Evolutionary conservation across 176 grass and related monocot species (phyloP).

Genomic region (Juncus inflexus): DNA sequence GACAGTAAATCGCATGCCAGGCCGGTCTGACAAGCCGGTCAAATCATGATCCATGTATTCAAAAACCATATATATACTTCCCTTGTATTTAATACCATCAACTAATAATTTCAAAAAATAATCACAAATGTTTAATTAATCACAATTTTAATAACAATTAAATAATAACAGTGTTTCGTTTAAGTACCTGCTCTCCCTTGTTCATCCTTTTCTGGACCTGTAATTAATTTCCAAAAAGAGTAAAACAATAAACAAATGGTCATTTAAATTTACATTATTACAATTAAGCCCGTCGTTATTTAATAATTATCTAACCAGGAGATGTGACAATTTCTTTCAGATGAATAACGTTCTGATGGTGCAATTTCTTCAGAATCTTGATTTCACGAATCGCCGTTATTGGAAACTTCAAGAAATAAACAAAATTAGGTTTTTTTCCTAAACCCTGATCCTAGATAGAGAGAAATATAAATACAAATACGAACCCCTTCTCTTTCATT

Average conservation of each 20-base stretch:
- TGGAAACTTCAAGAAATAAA: constrained; percentile 57
- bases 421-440: not conserved
- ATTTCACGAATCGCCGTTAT: constrained; percentile 95
- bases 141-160: not conserved
- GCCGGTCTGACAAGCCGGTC: constrained; percentile 68
- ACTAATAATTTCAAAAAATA: constrained; percentile 29
- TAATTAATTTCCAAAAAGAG: constrained; percentile 7
- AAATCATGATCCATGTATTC: constrained; percentile 95
- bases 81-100: constrained; percentile 70
- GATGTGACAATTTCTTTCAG: constrained; percentile 96
- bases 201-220: constrained; percentile 84
- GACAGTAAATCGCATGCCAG: constrained; percentile 64
- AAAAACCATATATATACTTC: constrained; percentile 86
- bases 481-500: constrained; percentile 83
- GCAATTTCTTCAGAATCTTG: constrained; percentile 90
- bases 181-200: constrained; percentile 76
- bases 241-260: not conserved
- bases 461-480: not conserved
- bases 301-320: constrained; percentile 34
- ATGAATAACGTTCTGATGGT: constrained; percentile 90
- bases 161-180: too few relatives aligned
- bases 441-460: not conserved
- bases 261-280: not conserved
- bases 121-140: constrained; percentile 5
- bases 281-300: too few relatives aligned